Evolutionary conservation across 352 stramenopile species (phyloP).

Genomic region (Phytophthora fragariaefolia): DNA sequence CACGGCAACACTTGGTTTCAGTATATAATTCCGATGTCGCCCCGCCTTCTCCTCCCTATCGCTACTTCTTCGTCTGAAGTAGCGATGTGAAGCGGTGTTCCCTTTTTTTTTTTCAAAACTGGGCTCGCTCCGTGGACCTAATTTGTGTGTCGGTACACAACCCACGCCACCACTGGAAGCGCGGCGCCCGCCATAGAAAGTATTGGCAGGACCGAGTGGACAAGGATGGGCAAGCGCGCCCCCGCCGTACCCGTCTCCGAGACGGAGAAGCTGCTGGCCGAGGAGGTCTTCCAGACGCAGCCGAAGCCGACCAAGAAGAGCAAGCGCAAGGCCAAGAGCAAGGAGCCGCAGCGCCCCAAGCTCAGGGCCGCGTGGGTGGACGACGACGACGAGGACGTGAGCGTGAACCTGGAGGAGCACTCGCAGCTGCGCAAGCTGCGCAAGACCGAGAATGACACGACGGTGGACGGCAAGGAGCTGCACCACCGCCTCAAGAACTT

Average conservation of each 20-base stretch:
- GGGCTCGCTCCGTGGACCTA: too few species aligned
- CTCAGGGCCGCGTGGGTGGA: conserved; percentile 85
- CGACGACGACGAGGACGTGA: conserved; percentile 82
- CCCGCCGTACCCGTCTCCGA: conserved; percentile 27
- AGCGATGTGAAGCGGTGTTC: too few species aligned
- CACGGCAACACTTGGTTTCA: background rate
- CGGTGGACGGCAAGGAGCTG: conserved; percentile 77
- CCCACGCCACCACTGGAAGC: too few species aligned
- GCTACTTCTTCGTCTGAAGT: background rate
- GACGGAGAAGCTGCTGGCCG: conserved; percentile 62
- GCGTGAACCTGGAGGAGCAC: conserved; percentile 76
- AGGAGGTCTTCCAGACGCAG: conserved; percentile 58
- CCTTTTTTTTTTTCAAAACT: too few species aligned
- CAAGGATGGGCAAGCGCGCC: conserved; percentile 51
- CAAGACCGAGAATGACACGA: conserved; percentile 73
- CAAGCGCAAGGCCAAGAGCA: conserved; percentile 41
- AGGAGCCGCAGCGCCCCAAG: conserved; percentile 25
- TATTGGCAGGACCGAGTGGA: background rate
- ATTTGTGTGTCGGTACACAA: too few species aligned
- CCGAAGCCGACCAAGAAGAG: conserved; percentile 26
- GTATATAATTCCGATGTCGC: conserved; percentile 22
- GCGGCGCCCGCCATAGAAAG: conserved; percentile 26
- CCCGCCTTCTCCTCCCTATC: background rate
- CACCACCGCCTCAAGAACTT: conserved; percentile 84
- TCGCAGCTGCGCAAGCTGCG: conserved; percentile 84